phyloP scores from a whole-genome alignment of 148 eudicot genomes.

The Hydrangea macrophylla region DNA sequence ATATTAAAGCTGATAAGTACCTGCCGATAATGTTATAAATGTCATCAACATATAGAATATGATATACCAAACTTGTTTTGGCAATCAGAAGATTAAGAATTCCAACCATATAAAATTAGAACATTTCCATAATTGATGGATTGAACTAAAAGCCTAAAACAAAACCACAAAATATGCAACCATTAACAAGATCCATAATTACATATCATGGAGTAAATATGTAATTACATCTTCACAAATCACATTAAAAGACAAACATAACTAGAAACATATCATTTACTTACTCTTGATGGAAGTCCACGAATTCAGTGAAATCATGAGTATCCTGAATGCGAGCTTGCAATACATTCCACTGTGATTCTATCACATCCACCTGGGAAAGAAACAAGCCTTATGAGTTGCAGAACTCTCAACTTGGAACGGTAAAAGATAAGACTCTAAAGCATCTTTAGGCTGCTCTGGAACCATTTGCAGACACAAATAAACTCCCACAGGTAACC shows the following conservation, averaged over 20 bases:
- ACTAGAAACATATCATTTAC: constrained; percentile 21
- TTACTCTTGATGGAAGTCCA: constrained; percentile 93
- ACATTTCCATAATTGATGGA: not conserved
- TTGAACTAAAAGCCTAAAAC: too few species aligned
- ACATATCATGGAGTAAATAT: too few species aligned
- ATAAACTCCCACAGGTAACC: too few species aligned
- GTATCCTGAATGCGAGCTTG: constrained; percentile 86
- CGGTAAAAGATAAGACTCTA: not conserved
- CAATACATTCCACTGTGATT: constrained; percentile 96
- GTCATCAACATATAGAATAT: not conserved
- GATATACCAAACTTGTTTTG: not conserved
- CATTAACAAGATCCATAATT: too few species aligned
- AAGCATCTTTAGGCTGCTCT: not conserved
- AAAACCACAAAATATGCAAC: not conserved
- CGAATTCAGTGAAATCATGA: constrained; percentile 90
- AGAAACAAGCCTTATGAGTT: constrained; percentile 11
- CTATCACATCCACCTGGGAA: constrained; percentile 90
- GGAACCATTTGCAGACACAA: not conserved
- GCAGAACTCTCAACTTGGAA: not conserved
- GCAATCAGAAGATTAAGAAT: not conserved
- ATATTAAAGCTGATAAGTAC: constrained; percentile 93
- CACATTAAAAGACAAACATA: too few species aligned
- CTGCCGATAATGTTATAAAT: constrained; percentile 39
- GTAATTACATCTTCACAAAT: too few species aligned
- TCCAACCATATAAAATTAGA: not conserved